phyloP scores from a whole-genome alignment of 2,329 filamentous ascomycete species.

The Verticillium alfalfae region DNA sequence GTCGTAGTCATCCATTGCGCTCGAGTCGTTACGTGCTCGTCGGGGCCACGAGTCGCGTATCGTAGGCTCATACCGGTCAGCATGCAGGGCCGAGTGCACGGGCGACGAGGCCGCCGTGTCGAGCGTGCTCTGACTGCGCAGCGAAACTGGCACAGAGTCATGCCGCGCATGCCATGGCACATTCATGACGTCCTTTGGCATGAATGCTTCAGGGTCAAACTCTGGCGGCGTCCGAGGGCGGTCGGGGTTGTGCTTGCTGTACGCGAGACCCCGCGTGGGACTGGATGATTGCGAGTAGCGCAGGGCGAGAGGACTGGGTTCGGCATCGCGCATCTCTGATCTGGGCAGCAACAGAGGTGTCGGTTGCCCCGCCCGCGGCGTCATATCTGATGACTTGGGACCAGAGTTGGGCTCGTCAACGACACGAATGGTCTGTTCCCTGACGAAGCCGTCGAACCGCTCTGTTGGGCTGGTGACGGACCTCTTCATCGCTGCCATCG shows the following conservation, averaged over 20 bases:
- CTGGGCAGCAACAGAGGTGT: conserved; percentile 11
- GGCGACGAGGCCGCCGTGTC: conserved; percentile 26
- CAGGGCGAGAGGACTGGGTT: conserved; percentile 12
- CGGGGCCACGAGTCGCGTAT: conserved; percentile 25
- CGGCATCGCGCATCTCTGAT: conserved; percentile 5
- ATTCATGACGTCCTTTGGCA: conserved; percentile 24
- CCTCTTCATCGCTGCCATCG: not conserved
- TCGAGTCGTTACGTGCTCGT: conserved; percentile 15
- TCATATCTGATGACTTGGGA: conserved; percentile 2
- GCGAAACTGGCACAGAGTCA: conserved; percentile 25
- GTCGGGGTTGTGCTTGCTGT: conserved; percentile 7
- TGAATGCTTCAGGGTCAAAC: conserved; percentile 12
- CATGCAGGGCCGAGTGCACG: conserved; percentile 14
- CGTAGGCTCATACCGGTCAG: conserved; percentile 23
- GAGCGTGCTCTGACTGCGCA: conserved; percentile 26
- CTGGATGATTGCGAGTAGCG: conserved; percentile 8
- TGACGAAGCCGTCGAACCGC: not conserved
- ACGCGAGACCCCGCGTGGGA: not conserved
- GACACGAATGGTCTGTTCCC: conserved; percentile 7
- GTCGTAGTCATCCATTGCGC: conserved; percentile 18
- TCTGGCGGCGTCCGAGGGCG: conserved; percentile 14
- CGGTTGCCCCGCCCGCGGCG: conserved; percentile 1
- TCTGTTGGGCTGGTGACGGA: not conserved
- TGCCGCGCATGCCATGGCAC: conserved; percentile 21
- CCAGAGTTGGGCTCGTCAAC: conserved; percentile 6